A percentile compares a stretch with the other conserved stretches of the same genome.
phyloP scores from a whole-genome alignment of 495 filamentous ascomycete genomes.

The Aspergillus coremiiformis region DNA sequence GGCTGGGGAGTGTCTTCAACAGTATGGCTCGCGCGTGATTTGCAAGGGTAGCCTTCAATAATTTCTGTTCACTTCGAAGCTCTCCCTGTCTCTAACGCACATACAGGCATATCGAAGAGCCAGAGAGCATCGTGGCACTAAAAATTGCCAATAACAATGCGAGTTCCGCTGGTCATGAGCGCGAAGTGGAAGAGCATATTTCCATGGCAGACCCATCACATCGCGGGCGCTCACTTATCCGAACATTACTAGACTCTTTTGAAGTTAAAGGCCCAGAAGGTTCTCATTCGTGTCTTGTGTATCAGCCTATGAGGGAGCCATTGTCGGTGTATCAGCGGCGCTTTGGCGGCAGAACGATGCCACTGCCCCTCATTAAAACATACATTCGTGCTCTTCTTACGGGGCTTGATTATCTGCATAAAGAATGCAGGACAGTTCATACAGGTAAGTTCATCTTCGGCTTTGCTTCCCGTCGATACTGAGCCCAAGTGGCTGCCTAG shows the following conservation, averaged over 20 bases:
- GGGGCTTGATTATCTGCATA: constrained; percentile 42
- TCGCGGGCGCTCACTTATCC: constrained; percentile 22
- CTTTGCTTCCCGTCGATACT: constrained; percentile 20
- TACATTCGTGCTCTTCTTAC: constrained; percentile 34
- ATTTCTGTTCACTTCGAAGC: constrained; percentile 6
- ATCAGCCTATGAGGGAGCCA: constrained; percentile 33
- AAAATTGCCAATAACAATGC: constrained; percentile 28
- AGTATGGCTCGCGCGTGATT: constrained; percentile 26
- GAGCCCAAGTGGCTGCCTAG: constrained; percentile 22
- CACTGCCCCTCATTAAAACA: constrained; percentile 29
- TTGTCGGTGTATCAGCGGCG: constrained; percentile 30
- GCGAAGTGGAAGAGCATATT: constrained; percentile 31
- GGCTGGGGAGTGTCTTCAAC: constrained; percentile 17
- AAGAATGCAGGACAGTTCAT: constrained; percentile 32
- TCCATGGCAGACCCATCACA: constrained; percentile 26
- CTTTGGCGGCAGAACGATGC: constrained; percentile 23
- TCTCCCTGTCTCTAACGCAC: too few relatives aligned
- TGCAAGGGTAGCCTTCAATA: too few relatives aligned
- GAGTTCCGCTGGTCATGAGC: constrained; percentile 29
- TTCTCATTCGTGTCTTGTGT: constrained; percentile 32
- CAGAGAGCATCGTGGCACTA: constrained; percentile 18
- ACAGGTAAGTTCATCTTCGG: constrained; percentile 21
- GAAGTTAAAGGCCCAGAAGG: constrained; percentile 21
- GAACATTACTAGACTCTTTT: constrained; percentile 25
- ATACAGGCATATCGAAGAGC: too few relatives aligned